Conservation (phyloP, 768 basidiomycete genomes). For the Xerocomus brunneocitrinus region DNA sequence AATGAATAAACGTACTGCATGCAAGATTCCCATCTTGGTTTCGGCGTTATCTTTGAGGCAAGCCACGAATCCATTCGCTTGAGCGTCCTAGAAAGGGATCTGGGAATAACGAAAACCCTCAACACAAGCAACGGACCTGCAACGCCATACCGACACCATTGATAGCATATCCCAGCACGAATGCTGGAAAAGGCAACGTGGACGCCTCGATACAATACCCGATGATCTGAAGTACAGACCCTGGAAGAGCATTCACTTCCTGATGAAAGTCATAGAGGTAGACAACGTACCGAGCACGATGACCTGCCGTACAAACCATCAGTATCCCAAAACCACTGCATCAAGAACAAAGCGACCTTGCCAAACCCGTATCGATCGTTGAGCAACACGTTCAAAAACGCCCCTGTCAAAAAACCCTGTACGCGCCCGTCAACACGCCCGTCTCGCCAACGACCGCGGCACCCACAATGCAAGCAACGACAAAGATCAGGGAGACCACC, state of each 20-base stretch:
- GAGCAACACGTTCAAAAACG: constrained; percentile 28
- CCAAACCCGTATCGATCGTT: constrained; percentile 32
- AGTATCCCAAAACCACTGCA: background rate
- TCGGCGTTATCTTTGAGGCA: constrained; percentile 36
- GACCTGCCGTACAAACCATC: constrained; percentile 11
- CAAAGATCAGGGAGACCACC: constrained; percentile 41
- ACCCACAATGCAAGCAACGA: constrained; percentile 37
- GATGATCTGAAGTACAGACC: constrained; percentile 27
- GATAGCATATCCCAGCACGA: constrained; percentile 39
- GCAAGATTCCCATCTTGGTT: constrained; percentile 39
- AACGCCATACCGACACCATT: constrained; percentile 44
- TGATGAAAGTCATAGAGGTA: background rate
- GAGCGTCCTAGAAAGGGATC: constrained; percentile 36
- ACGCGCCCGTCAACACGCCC: background rate
- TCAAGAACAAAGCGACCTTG: constrained; percentile 19
- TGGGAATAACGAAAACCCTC: background rate
- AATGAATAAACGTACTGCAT: constrained; percentile 34
- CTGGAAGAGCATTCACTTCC: constrained; percentile 6
- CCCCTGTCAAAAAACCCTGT: constrained; percentile 33
- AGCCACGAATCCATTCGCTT: constrained; percentile 44
- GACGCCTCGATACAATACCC: constrained; percentile 36
- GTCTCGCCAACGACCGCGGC: background rate
- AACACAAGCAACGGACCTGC: constrained; percentile 33
- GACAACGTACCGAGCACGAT: constrained; percentile 24
- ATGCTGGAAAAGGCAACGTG: constrained; percentile 42